Evolutionary conservation across 768 basidiomycete genomes (phyloP).

Genomic region (Sarcomyxa edulis): DNA sequence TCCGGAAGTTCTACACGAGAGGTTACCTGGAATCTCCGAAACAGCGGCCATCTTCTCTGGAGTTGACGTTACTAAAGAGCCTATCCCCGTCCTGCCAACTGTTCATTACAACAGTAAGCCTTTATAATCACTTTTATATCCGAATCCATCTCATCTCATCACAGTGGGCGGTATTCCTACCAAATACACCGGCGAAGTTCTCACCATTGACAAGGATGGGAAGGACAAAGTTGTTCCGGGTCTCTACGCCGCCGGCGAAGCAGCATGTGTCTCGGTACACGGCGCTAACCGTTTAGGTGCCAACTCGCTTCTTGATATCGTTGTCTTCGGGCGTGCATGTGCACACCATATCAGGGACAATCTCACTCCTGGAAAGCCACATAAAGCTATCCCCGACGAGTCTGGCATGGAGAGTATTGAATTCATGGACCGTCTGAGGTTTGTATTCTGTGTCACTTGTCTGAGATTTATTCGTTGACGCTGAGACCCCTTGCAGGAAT

Average conservation of each 20-base stretch:
- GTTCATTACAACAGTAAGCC: slow-evolving; percentile 97
- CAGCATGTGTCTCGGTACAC: slow-evolving; percentile 97
- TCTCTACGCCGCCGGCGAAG: slow-evolving; percentile 97
- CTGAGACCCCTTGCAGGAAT: slow-evolving; percentile 44
- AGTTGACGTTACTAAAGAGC: slow-evolving; percentile 99
- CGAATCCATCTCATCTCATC: slow-evolving; percentile 1
- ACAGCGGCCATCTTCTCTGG: slow-evolving; percentile 98
- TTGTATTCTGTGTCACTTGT: slow-evolving; percentile 8
- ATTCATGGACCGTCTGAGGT: slow-evolving; percentile 84
- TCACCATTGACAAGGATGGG: slow-evolving; percentile 83
- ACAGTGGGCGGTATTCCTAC: slow-evolving; percentile 99
- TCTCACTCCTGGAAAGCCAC: slow-evolving; percentile 83
- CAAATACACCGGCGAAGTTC: slow-evolving; percentile 94
- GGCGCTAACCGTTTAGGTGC: slow-evolving; percentile 99
- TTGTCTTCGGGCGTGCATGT: slow-evolving; percentile 99
- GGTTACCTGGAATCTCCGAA: slow-evolving; percentile 98
- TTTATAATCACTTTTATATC: not conserved
- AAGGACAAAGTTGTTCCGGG: slow-evolving; percentile 95
- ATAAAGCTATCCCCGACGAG: slow-evolving; percentile 82
- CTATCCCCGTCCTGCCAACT: slow-evolving; percentile 96
- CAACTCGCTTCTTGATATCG: slow-evolving; percentile 97
- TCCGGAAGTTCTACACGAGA: slow-evolving; percentile 90
- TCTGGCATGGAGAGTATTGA: slow-evolving; percentile 82
- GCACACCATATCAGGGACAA: slow-evolving; percentile 96
- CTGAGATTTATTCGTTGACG: not conserved